These are phyloP conservation scores for Nakaseomyces uthaithaninus DNA, from an alignment of 1,139 yeast species.

Conservation along the genomic window DNA sequence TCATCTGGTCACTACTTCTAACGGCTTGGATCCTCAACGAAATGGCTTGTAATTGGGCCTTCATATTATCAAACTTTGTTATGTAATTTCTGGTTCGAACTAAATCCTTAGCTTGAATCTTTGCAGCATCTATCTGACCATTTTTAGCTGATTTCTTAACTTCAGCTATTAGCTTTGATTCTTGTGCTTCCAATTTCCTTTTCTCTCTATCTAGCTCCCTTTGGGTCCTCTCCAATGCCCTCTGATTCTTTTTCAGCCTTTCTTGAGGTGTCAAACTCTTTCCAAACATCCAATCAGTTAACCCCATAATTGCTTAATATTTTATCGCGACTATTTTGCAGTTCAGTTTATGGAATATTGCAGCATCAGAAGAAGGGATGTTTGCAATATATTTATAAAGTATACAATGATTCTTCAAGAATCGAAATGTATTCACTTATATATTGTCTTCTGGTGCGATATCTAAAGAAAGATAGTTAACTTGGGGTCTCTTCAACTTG, in stretches of 20 bases:
- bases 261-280: conserved; percentile 92
- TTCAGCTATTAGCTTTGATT: conserved; percentile 74
- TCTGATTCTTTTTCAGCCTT: conserved; percentile 84
- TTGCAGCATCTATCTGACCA: conserved; percentile 83
- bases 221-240: conserved; percentile 90
- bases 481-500: too few species aligned
- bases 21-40: conserved; percentile 85
- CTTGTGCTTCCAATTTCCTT: conserved; percentile 78
- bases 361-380: too few species aligned
- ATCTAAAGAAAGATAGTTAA: too few species aligned
- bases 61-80: conserved; percentile 86
- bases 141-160: conserved; percentile 85
- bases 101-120: conserved; percentile 90
- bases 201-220: conserved; percentile 86
- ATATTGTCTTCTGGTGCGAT: too few species aligned
- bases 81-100: conserved; percentile 78
- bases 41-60: conserved; percentile 91
- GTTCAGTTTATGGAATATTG: neutral
- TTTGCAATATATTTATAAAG: too few species aligned
- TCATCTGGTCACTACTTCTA: conserved; percentile 91
- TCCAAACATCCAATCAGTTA: conserved; percentile 94
- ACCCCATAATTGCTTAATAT: conserved; percentile 38
- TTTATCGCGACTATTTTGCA: neutral
- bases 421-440: too few species aligned
- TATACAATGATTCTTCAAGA: too few species aligned